Evolutionary conservation across 176 grass and related monocot genomes (phyloP).

Genomic region (Oryza australiensis): DNA sequence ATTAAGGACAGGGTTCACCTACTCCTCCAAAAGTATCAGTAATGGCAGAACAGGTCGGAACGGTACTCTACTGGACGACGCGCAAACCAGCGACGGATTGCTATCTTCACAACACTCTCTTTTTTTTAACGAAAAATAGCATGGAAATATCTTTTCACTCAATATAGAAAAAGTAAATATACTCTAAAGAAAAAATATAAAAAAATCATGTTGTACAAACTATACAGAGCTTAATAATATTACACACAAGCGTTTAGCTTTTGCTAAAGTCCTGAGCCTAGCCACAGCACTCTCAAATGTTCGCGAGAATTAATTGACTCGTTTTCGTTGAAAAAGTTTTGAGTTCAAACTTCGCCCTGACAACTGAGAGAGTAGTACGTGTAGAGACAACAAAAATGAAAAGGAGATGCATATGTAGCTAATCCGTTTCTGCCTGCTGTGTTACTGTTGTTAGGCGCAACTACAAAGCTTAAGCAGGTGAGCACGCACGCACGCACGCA

Average conservation of each 20-base stretch:
- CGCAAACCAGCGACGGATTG: too few species aligned
- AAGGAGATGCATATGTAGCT: neutral
- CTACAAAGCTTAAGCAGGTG: neutral
- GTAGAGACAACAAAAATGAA: neutral
- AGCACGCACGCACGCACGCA: too few species aligned
- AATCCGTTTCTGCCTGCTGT: neutral
- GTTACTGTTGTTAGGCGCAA: neutral
- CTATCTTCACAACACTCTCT: too few species aligned
- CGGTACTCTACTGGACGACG: too few species aligned
- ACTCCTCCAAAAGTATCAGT: neutral
- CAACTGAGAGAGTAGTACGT: neutral
- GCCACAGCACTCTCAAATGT: neutral
- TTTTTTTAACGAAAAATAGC: too few species aligned
- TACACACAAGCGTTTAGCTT: too few species aligned
- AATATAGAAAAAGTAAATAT: too few species aligned
- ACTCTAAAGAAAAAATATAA: too few species aligned
- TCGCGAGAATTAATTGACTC: neutral
- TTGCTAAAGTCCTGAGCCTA: too few species aligned
- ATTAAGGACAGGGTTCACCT: constrained; percentile 6
- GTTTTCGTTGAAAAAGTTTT: neutral
- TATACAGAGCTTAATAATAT: too few species aligned
- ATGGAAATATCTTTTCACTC: too few species aligned
- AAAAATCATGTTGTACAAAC: too few species aligned
- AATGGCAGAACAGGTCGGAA: neutral
- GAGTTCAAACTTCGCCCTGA: neutral